Base-by-base conservation (phyloP, 257 asterid species). In the Salvia splendens region DNA sequence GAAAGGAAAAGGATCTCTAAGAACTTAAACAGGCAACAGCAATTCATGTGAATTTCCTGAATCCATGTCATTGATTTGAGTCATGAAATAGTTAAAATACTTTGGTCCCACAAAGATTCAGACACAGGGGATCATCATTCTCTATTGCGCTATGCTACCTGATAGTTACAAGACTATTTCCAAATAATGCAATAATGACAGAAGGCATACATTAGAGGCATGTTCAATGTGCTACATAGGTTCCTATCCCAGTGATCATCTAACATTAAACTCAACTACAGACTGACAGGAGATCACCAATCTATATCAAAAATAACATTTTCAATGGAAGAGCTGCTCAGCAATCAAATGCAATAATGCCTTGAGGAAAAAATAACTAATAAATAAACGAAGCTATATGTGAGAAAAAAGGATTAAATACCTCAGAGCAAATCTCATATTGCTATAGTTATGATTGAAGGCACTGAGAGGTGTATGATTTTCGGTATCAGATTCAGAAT, bases 371-470 rank as follows among this genome's bases (percentile, higher is more conserved):
- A 54, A 10, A 15, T 14, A 50, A 55, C 6, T 54, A 57, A 33
- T 5, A 1, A 4, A 59, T 16, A 41, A 61, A 10, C 10, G 17
- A 15, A 8, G 14, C 20, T 51, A 59, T 40, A 52, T 28, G 56
- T 68, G 73, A 71, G 47, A 40, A 60, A 75, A 5, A 17, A 58
- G 59, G 24, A 74, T 47, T 48, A 12, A 69, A 78, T 80, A 92
- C 98, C 98, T 84, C 16, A 86, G 85, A 45, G 83, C 64, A 75
- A 61, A 67, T 66, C 70, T 74, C 58, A 80, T 68, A 65, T 79
- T 76, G 54, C 71, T 72, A 72, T 63, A 73, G 71, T 78, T 70
- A 63, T 75, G 80, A 58, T 60, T 81, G 50, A 61, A 42, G 61
- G 40, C 63, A 71, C 76, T 80, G 65, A 58, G 56, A 17, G 61